phyloP scores from a whole-genome alignment of 129 eudicot species.

The Lactuca saligna region DNA sequence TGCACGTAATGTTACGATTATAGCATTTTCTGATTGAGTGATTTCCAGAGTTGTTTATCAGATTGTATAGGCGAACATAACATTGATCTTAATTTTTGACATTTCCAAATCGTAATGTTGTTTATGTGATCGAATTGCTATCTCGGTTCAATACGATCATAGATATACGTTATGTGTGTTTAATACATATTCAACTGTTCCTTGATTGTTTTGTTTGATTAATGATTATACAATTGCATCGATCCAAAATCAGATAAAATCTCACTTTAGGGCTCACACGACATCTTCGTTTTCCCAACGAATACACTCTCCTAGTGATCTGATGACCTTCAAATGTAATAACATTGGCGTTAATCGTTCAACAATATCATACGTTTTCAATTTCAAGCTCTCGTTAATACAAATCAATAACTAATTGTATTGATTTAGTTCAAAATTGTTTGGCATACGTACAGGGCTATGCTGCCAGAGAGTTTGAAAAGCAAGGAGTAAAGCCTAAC shows the following conservation, averaged over 20 bases:
- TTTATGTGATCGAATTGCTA: constrained; percentile 17
- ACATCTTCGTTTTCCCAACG: not conserved
- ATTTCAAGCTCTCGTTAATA: constrained; percentile 3
- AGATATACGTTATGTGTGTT: not conserved
- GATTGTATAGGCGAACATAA: not conserved
- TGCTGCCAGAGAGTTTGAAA: constrained; percentile 82
- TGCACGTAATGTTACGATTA: not conserved
- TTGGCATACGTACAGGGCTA: constrained; percentile 56
- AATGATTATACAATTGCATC: not conserved
- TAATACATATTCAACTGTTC: not conserved
- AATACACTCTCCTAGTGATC: not conserved
- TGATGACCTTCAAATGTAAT: not conserved
- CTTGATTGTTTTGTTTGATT: not conserved
- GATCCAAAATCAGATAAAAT: constrained; percentile 2
- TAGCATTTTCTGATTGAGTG: not conserved
- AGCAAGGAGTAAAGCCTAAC: constrained; percentile 72
- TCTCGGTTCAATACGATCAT: constrained; percentile 2
- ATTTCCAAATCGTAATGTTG: not conserved
- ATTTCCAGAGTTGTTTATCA: not conserved
- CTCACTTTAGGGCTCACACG: not conserved
- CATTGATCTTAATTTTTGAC: not conserved
- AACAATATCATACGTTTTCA: not conserved
- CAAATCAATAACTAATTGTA: not conserved
- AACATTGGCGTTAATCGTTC: not conserved
- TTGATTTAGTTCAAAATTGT: not conserved